phyloP scores from a whole-genome alignment of 164 flowering plant genomes.

The Akebia trifoliata region DNA sequence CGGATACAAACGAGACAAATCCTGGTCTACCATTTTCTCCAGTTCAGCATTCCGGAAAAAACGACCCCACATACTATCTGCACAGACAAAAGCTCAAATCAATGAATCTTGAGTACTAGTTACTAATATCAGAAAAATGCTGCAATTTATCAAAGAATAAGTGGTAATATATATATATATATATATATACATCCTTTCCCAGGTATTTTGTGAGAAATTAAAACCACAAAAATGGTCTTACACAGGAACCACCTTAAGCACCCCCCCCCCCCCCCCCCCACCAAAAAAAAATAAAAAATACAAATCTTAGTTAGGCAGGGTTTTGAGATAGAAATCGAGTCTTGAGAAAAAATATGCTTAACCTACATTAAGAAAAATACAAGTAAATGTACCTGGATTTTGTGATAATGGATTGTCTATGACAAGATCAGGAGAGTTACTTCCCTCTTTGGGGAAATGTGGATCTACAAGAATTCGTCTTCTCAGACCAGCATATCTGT shows the following conservation, averaged over 20 bases:
- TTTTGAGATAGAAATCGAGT: conserved; percentile 1
- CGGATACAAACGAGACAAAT: conserved; percentile 88
- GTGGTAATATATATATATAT: no score
- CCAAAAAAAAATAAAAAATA: no score
- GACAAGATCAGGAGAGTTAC: conserved; percentile 50
- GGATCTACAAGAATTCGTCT: conserved; percentile 78
- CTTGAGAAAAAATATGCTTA: not conserved
- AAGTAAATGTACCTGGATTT: conserved; percentile 59
- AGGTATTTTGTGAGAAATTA: not conserved
- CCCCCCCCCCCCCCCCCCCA: no score
- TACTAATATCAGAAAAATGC: not conserved
- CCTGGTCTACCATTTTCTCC: conserved; percentile 90
- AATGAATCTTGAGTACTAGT: not conserved
- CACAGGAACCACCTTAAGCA: no score
- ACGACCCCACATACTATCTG: conserved; percentile 97
- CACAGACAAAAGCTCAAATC: conserved; percentile 10
- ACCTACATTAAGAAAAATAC: not conserved
- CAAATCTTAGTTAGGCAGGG: not conserved
- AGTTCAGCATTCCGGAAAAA: conserved; percentile 90
- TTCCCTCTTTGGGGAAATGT: conserved; percentile 54
- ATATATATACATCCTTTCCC: not conserved
- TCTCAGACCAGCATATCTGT: conserved; percentile 80
- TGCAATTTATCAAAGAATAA: not conserved
- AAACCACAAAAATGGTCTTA: no score
- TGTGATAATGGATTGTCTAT: conserved; percentile 94